Evolutionary conservation across 139 green algal genomes (phyloP).

Genomic region (Medakamo hakoo): DNA sequence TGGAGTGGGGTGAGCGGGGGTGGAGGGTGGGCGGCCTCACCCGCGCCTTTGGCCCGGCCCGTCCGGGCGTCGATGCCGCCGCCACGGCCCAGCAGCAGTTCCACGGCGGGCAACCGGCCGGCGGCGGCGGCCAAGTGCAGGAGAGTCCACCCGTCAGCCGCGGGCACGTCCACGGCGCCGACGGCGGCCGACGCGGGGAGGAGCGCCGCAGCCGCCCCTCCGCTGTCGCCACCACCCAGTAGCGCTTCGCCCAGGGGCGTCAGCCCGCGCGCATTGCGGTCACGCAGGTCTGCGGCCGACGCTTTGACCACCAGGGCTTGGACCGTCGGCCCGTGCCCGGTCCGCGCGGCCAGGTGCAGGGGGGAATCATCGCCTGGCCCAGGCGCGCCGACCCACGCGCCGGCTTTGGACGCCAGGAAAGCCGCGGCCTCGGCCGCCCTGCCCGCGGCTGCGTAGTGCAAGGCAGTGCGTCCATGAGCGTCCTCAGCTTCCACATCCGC

Average conservation of each 20-base stretch:
- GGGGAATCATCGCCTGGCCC: slow-evolving; percentile 35
- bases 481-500: slow-evolving; percentile 50
- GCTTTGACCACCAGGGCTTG: slow-evolving; percentile 23
- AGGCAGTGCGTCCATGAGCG: slow-evolving; percentile 23
- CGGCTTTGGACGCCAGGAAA: slow-evolving; percentile 31
- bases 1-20: neutral
- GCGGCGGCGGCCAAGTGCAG: slow-evolving; percentile 34
- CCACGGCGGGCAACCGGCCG: slow-evolving; percentile 13
- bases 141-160: slow-evolving; percentile 2
- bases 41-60: neutral
- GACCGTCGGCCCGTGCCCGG: slow-evolving; percentile 7
- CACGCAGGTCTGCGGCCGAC: slow-evolving; percentile 10
- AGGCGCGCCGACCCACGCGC: slow-evolving; percentile 34
- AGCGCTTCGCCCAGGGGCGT: slow-evolving; percentile 40
- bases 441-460: slow-evolving; percentile 41
- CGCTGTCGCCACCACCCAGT: no score
- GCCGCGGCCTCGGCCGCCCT: slow-evolving; percentile 17
- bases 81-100: slow-evolving; percentile 18
- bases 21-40: neutral
- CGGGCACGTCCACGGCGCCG: neutral
- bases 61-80: slow-evolving; percentile 7
- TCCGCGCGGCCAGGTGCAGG: slow-evolving; percentile 41
- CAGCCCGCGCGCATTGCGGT: slow-evolving; percentile 41
- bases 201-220: no score
- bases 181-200: slow-evolving; percentile 7